Conservation (phyloP, 2,329 filamentous ascomycete genomes). For the Xylariales sp. region DNA sequence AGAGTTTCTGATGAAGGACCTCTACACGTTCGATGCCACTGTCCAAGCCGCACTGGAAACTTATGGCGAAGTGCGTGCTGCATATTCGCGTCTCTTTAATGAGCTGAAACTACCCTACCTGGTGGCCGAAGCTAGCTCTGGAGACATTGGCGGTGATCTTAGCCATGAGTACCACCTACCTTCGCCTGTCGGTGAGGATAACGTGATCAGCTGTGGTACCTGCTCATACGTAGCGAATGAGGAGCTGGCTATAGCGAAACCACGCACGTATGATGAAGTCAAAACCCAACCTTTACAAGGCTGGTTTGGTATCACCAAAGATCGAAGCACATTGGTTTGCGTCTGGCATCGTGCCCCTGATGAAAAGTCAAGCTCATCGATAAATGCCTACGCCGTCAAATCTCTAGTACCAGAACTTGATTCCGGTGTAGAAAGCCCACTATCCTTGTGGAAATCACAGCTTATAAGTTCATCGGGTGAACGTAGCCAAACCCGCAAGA, state of each 20-base stretch:
- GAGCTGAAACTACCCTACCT: constrained; percentile 81
- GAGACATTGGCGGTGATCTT: constrained; percentile 89
- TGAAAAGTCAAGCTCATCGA: constrained; percentile 21
- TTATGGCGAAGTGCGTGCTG: constrained; percentile 68
- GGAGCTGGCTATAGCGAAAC: constrained; percentile 61
- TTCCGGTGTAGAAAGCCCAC: constrained; percentile 59
- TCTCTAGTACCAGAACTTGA: constrained; percentile 64
- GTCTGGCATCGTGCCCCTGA: constrained; percentile 55
- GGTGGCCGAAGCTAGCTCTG: constrained; percentile 85
- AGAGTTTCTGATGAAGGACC: constrained; percentile 97
- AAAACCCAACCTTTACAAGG: constrained; percentile 20
- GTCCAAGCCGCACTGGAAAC: constrained; percentile 68
- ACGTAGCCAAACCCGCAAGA: constrained; percentile 5
- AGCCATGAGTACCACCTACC: constrained; percentile 95
- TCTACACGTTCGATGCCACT: constrained; percentile 87
- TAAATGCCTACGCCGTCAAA: constrained; percentile 61
- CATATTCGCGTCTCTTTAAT: constrained; percentile 74
- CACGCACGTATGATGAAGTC: constrained; percentile 1
- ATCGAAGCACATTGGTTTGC: constrained; percentile 64
- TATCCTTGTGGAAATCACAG: constrained; percentile 46
- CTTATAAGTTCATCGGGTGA: constrained; percentile 16
- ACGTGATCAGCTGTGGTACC: constrained; percentile 66
- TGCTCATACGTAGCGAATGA: constrained; percentile 83
- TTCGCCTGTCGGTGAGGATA: constrained; percentile 78
- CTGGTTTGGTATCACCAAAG: constrained; percentile 64